These are phyloP conservation scores for Magnolia kwangsiensis DNA, from an alignment of 164 flowering plant species.

Conservation along the genomic window DNA sequence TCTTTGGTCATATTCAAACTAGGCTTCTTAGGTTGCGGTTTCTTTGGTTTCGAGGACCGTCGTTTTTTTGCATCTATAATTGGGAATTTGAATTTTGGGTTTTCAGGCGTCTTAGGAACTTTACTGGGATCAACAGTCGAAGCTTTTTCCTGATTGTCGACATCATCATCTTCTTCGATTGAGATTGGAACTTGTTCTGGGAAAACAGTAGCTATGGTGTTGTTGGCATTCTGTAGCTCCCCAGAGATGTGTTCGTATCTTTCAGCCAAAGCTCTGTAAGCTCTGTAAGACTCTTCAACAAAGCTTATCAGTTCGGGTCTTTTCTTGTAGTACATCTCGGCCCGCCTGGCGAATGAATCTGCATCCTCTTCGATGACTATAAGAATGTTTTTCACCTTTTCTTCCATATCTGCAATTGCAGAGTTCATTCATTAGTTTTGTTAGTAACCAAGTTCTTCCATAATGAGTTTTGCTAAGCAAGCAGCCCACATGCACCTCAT, in stretches of 20 bases:
- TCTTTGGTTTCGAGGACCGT: conserved; percentile 23
- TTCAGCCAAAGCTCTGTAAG: conserved; percentile 84
- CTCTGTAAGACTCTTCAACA: conserved; percentile 69
- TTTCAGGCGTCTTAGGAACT: conserved; percentile 13
- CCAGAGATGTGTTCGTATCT: conserved; percentile 76
- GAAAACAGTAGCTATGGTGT: conserved; percentile 70
- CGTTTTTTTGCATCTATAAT: conserved; percentile 26
- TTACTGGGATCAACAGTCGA: conserved; percentile 9
- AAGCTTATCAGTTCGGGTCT: conserved; percentile 72
- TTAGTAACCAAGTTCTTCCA: neutral
- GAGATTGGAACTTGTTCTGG: conserved; percentile 63
- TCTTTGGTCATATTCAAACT: conserved; percentile 23
- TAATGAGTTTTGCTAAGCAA: neutral
- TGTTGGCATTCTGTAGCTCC: conserved; percentile 75
- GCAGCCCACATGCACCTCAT: neutral
- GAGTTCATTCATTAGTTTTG: conserved; percentile 1
- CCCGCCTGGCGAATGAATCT: conserved; percentile 73
- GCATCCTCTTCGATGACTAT: conserved; percentile 71
- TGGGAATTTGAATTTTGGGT: conserved; percentile 23
- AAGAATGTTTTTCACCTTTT: conserved; percentile 58
- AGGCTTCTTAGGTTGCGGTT: conserved; percentile 18
- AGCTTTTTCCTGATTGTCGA: conserved; percentile 1
- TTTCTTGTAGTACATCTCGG: conserved; percentile 77
- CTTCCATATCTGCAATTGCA: conserved; percentile 69
- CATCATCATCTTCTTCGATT: conserved; percentile 55